Base-by-base conservation (phyloP, 768 basidiomycete species). In the Lenzites betulinus region DNA sequence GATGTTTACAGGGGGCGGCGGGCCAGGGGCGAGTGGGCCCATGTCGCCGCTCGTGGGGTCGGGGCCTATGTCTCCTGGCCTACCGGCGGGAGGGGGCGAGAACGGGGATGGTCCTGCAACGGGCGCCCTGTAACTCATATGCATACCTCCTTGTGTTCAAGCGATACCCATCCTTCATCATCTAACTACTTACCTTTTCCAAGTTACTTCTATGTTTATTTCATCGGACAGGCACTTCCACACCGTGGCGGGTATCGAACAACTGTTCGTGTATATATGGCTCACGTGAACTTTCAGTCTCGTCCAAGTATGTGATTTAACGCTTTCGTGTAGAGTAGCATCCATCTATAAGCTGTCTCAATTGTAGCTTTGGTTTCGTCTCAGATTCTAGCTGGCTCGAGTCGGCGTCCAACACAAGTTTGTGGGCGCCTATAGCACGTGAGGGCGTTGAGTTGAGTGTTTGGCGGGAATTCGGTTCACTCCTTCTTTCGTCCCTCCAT, bases 1-100 rank as follows among this genome's bases (percentile, higher is more conserved):
- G 30, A 96, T 98, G 92, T 95, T 95, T 70, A 81, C 71, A 35
- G 78, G 76, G 4, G 51, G 61, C 30, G 20, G 54, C 30, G 42
- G 51, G 16, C 44, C 28, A 1, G 20, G 41, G 1, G 43, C 23
- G 28, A 51, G 48, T 15, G 55, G n/a, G 16, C 39, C 50, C 28
- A 18, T 39, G 18, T 66, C 64, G 44, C 61, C 64, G 5, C 35
- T 36, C 13, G 41, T 42, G 28, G 53, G 49, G 9, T 23, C 26
- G 7, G 53, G 44, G 25, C 39, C 52, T 33, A n/a, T 51, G 22
- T 60, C 51, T 7, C 59, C 59, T 42, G 44, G 38, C 3, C 28
- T 11, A 33, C 26, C 46, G 26, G 36, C 22, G 28, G 52, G 38
- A 20, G 47, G 30, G 5, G 51, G 25, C n/a, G 49, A 46, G 11